Conservation (phyloP, 108 stramenopile genomes). For the Aurantiochytrium sp. region DNA sequence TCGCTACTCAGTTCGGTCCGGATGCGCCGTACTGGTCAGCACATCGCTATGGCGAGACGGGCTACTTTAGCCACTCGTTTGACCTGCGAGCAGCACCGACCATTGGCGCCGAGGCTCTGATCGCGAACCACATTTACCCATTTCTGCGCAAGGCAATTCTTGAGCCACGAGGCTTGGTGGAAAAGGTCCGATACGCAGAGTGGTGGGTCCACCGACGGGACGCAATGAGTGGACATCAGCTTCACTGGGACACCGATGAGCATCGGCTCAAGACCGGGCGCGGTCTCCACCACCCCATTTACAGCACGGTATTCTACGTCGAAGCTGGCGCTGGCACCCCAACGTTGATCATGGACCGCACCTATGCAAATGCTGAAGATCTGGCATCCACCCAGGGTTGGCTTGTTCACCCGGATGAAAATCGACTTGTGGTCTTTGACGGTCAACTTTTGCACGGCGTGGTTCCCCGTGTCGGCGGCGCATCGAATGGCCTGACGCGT, state of each 20-base stretch:
- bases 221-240: background rate
- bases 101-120: background rate
- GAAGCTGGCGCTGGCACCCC: background rate
- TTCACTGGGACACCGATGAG: constrained; percentile 3
- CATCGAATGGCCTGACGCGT: background rate
- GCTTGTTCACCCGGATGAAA: background rate
- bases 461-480: background rate
- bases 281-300: background rate
- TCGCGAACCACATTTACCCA: background rate
- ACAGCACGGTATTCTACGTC: background rate
- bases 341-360: background rate
- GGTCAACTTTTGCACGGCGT: background rate
- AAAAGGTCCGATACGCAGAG: background rate
- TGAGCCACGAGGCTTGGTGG: background rate
- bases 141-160: background rate
- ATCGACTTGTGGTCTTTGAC: background rate
- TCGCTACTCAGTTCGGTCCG: background rate
- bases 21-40: background rate
- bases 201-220: constrained; percentile 8
- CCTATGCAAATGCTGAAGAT: background rate
- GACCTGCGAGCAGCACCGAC: background rate
- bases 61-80: background rate
- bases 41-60: background rate
- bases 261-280: background rate
- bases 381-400: background rate